Base-by-base conservation (phyloP, 441 rosid genomes). In the Brassica balearica region DNA sequence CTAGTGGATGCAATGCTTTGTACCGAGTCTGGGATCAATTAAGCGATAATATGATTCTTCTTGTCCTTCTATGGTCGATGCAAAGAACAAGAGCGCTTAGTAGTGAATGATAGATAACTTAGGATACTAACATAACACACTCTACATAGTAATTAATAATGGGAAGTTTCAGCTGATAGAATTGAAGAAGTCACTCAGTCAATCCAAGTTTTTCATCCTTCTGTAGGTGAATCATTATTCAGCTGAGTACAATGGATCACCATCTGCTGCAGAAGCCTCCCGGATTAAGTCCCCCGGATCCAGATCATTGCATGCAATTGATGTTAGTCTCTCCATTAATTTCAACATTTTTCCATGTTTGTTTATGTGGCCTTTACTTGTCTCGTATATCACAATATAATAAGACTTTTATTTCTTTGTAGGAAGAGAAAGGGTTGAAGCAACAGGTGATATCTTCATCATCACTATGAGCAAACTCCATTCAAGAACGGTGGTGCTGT, bases 181-280 rank as follows among this genome's bases (percentile, higher is more conserved):
- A n/a, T 15, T n/a, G 4, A 58, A 43, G 23, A 66, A 43, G 58
- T 60, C 55, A 9, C 17, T 75, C 55, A 19, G 0, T 38, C 34
- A 25, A 48, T 60, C 43, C 19, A 67, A 20, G 1, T 23, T 10
- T 22, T 48, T 41, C 65, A 3, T 17, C 6, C 2, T 58, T 56
- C 2, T 46, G 69, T 69, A 76, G 74, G 46, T 46, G 72, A 76
- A 61, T 60, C 68, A 59, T 67, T 12, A 41, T 76, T 69, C 64
- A 76, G 60, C 32, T 75, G 79, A 41, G 66, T 84, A 81, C 69
- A 84, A 87, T 82, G 92, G 73, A 69, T 87, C 91, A 67, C 72
- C 86, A 68, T 87, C 94, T 78, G 78, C 82, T 73, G 70, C 84
- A 34, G 89, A 84, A 77, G 82, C 73, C 73, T 79, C 90, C 34